Conservation (phyloP, 2,329 filamentous ascomycete species). For the Fusarium sp. region DNA sequence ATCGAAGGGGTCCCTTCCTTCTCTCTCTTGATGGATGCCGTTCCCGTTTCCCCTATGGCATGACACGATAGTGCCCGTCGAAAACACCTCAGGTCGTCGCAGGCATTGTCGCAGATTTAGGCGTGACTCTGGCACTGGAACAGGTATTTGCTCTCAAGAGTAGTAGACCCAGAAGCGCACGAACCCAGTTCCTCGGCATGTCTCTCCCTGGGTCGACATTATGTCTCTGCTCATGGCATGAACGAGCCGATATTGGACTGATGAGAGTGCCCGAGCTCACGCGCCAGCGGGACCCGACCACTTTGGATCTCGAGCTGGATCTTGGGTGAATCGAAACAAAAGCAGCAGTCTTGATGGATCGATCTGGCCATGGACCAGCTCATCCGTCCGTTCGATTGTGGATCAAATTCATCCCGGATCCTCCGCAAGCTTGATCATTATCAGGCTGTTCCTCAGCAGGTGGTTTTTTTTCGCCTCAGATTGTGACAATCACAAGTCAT, state of each 20-base stretch:
- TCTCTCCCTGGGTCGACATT: neutral
- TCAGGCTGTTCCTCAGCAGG: neutral
- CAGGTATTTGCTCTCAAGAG: neutral
- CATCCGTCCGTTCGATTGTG: neutral
- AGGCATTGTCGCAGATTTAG: neutral
- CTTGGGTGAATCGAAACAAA: neutral
- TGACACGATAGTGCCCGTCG: neutral
- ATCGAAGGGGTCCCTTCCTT: slow-evolving; percentile 3
- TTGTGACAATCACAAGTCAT: neutral
- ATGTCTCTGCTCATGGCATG: neutral
- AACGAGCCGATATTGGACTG: neutral
- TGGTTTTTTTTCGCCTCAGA: neutral
- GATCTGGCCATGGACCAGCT: neutral
- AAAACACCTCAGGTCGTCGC: neutral
- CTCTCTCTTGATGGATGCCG: neutral
- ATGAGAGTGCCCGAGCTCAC: neutral
- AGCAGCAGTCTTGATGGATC: neutral
- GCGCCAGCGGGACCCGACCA: neutral
- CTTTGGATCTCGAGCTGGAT: neutral
- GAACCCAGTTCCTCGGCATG: neutral
- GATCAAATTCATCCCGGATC: neutral
- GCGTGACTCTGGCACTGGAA: neutral
- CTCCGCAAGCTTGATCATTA: neutral
- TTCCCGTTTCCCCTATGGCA: neutral
- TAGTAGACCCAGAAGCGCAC: neutral